phyloP scores from a whole-genome alignment of 1,139 yeast species.

The Scheffersomyces insectosa region DNA sequence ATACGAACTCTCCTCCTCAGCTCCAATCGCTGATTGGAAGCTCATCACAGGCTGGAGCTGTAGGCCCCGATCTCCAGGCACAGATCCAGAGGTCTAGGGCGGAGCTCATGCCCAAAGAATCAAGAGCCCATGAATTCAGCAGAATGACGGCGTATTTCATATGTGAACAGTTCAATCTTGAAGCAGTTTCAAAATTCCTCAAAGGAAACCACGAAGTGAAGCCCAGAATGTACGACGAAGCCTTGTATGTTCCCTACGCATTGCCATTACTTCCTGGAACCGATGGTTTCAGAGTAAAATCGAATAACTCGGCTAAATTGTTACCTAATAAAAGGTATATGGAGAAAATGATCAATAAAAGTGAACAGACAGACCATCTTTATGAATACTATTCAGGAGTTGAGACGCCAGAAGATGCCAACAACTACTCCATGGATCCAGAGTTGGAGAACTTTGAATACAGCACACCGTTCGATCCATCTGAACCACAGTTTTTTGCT shows the following conservation, averaged over 20 bases:
- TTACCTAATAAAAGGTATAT: slow-evolving; percentile 62
- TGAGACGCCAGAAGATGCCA: slow-evolving; percentile 65
- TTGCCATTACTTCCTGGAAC: slow-evolving; percentile 86
- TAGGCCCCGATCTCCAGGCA: slow-evolving; percentile 25
- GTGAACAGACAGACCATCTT: slow-evolving; percentile 87
- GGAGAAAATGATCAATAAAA: slow-evolving; percentile 76
- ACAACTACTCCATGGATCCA: slow-evolving; percentile 55
- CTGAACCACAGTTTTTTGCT: slow-evolving; percentile 52
- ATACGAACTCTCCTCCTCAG: slow-evolving; percentile 10
- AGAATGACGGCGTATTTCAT: slow-evolving; percentile 90
- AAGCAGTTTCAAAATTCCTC: slow-evolving; percentile 63
- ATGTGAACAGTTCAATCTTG: slow-evolving; percentile 76
- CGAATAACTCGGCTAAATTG: slow-evolving; percentile 69
- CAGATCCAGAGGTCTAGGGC: slow-evolving; percentile 59
- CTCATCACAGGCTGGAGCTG: slow-evolving; percentile 9
- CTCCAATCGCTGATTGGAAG: slow-evolving; percentile 9
- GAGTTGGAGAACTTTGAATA: slow-evolving; percentile 40
- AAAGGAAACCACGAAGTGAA: slow-evolving; percentile 73
- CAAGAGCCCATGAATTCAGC: slow-evolving; percentile 68
- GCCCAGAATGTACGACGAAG: slow-evolving; percentile 88
- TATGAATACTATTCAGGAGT: slow-evolving; percentile 89
- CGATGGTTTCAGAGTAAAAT: slow-evolving; percentile 79
- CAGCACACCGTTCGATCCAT: slow-evolving; percentile 44
- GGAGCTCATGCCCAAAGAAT: slow-evolving; percentile 67
- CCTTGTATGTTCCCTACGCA: slow-evolving; percentile 84